phyloP scores from a whole-genome alignment of 2,329 filamentous ascomycete species.

The Xylogone sp. region DNA sequence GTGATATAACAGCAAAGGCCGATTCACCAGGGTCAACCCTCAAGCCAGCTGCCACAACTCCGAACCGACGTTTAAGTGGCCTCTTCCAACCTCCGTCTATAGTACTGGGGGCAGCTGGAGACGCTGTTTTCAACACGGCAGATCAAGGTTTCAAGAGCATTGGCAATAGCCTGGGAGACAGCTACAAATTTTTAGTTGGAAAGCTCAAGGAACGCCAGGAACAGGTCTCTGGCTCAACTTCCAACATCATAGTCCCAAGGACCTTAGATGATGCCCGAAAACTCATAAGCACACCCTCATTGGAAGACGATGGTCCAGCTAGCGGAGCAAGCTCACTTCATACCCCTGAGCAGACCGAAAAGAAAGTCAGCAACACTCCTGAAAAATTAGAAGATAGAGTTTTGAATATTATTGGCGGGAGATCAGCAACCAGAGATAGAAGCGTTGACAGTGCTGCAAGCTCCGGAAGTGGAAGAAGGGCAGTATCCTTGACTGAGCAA shows the following conservation, averaged over 20 bases:
- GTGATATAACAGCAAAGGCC: conserved; percentile 30
- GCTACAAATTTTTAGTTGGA: conserved; percentile 89
- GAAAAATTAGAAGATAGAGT: conserved; percentile 59
- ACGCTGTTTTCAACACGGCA: conserved; percentile 80
- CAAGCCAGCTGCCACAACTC: conserved; percentile 35
- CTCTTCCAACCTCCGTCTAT: conserved; percentile 81
- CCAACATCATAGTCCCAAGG: conserved; percentile 66
- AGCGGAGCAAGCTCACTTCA: conserved; percentile 48
- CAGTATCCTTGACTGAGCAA: conserved; percentile 41
- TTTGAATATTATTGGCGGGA: conserved; percentile 67
- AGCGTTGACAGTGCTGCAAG: conserved; percentile 73
- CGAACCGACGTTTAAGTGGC: conserved; percentile 77
- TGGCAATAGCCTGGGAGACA: conserved; percentile 83
- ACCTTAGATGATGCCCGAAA: conserved; percentile 91
- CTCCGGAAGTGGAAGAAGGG: conserved; percentile 54
- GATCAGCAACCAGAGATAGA: conserved; percentile 59
- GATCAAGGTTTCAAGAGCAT: conserved; percentile 93
- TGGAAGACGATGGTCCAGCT: conserved; percentile 33
- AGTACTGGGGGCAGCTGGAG: conserved; percentile 76
- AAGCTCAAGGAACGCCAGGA: conserved; percentile 72
- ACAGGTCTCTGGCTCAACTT: conserved; percentile 36
- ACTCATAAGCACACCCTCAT: conserved; percentile 71
- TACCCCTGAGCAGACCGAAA: conserved; percentile 28
- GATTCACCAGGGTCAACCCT: conserved; percentile 27
- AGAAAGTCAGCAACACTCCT: conserved; percentile 26